Conservation (phyloP, 208 protist species). For the Trypanosoma platydactyli region DNA sequence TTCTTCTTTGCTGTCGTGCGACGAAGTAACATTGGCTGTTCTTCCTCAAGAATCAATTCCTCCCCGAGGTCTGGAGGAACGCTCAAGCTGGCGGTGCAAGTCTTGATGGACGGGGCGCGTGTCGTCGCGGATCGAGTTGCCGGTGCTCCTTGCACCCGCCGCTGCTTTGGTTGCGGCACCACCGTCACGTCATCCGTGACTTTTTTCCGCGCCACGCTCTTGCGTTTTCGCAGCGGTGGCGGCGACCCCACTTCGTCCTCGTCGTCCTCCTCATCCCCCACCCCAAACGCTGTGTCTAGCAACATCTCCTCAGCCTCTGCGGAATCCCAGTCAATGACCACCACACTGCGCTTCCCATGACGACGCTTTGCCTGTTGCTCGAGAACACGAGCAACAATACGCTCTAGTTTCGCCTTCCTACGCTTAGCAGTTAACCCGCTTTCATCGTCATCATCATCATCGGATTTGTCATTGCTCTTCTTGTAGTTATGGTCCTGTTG, state of each 20-base stretch:
- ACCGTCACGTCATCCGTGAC: conserved; percentile 26
- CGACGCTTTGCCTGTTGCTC: conserved; percentile 41
- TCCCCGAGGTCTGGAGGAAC: conserved; percentile 43
- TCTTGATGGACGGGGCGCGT: conserved; percentile 16
- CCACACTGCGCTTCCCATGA: conserved; percentile 77
- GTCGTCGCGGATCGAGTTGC: conserved; percentile 18
- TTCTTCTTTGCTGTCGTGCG: conserved; percentile 34
- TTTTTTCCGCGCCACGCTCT: conserved; percentile 22
- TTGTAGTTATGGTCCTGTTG: background rate
- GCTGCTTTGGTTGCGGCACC: conserved; percentile 2
- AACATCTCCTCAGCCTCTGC: conserved; percentile 19
- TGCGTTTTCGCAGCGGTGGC: background rate
- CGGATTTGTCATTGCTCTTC: conserved; percentile 11
- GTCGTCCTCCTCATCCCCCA: background rate
- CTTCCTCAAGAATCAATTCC: conserved; percentile 55
- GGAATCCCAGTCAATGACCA: conserved; percentile 86
- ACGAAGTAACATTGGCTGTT: conserved; percentile 68
- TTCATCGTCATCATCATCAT: conserved; percentile 25
- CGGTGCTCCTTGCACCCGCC: background rate
- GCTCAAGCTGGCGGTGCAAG: conserved; percentile 32
- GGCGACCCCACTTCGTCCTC: conserved; percentile 2
- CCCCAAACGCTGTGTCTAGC: background rate
- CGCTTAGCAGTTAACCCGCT: conserved; percentile 10
- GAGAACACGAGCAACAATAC: conserved; percentile 67
- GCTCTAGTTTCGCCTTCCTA: conserved; percentile 61